Evolutionary conservation across 2,329 filamentous ascomycete species (phyloP).

Genomic region (Tolypocladium tropicale): DNA sequence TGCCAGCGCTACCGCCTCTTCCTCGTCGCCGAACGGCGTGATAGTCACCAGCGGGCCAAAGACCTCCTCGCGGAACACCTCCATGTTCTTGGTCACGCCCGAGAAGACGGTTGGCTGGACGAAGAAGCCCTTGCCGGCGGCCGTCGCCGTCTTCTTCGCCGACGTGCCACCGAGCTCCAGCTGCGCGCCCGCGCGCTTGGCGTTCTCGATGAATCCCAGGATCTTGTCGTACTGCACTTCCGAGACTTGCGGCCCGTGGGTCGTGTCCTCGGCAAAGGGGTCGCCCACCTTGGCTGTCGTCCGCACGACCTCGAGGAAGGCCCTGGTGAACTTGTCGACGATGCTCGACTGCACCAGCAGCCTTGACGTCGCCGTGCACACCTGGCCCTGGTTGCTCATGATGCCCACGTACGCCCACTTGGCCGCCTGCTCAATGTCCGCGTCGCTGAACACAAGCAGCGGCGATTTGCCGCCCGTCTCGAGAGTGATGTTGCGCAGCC

Average conservation of each 20-base stretch:
- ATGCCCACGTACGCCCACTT: conserved; percentile 44
- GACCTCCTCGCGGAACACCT: conserved; percentile 34
- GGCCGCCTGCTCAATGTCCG: conserved; percentile 56
- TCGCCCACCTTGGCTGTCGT: conserved; percentile 56
- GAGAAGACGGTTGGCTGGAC: conserved; percentile 36
- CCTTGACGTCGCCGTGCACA: conserved; percentile 55
- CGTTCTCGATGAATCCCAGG: conserved; percentile 57
- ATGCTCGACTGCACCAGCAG: conserved; percentile 53
- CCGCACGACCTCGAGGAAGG: conserved; percentile 50
- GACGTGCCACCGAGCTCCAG: conserved; percentile 53
- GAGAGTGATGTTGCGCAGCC: conserved; percentile 54
- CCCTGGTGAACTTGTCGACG: conserved; percentile 52
- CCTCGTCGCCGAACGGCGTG: conserved; percentile 29
- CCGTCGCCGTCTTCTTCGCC: conserved; percentile 14
- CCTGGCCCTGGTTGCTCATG: conserved; percentile 53
- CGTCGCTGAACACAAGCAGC: conserved; percentile 53
- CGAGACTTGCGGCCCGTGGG: conserved; percentile 66
- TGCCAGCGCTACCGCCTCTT: conserved; percentile 29
- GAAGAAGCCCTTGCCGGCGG: conserved; percentile 32
- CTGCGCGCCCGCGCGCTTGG: conserved; percentile 61
- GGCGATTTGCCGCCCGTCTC: conserved; percentile 60
- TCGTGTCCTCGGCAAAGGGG: conserved; percentile 58
- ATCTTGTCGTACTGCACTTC: conserved; percentile 62
- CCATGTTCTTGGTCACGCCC: conserved; percentile 29
- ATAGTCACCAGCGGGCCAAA: conserved; percentile 35